Percentiles rank a stretch among this genome's conserved stretches.
Conservation (phyloP, 768 basidiomycete species). For the Auriculariales sp. region DNA sequence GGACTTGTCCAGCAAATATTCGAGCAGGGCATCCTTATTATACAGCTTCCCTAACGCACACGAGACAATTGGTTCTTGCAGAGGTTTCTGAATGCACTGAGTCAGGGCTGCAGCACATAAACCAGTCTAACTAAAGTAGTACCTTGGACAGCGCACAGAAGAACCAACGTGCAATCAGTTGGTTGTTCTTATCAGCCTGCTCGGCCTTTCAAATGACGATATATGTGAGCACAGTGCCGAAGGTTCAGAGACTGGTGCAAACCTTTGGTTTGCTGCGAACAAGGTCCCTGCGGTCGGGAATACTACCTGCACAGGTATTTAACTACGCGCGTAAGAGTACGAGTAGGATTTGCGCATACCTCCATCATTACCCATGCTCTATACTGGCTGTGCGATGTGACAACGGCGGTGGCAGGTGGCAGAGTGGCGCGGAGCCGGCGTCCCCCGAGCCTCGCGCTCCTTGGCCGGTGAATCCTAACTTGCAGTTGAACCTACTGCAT, state of each 20-base stretch:
- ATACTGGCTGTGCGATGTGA: no score
- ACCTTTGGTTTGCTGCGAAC: slow-evolving; percentile 64
- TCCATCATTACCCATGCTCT: slow-evolving; percentile 85
- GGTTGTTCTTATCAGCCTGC: slow-evolving; percentile 82
- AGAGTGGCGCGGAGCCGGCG: no score
- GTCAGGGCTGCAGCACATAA: background rate
- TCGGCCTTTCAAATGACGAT: slow-evolving; percentile 44
- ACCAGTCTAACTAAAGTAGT: slow-evolving; percentile 9
- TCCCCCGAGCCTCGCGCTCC: no score
- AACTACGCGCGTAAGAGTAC: background rate
- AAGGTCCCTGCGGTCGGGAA: slow-evolving; percentile 70
- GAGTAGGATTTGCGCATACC: slow-evolving; percentile 4
- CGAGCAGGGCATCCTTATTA: slow-evolving; percentile 88
- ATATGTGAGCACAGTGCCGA: background rate
- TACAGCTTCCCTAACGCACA: slow-evolving; percentile 90
- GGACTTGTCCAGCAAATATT: slow-evolving; percentile 71
- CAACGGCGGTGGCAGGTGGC: no score
- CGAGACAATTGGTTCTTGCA: slow-evolving; percentile 81
- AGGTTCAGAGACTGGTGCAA: slow-evolving; percentile 2
- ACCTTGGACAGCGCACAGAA: slow-evolving; percentile 96
- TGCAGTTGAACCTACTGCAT: no score
- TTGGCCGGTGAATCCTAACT: no score
- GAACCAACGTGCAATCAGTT: slow-evolving; percentile 76
- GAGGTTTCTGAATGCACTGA: slow-evolving; percentile 38
- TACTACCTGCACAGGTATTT: slow-evolving; percentile 35